phyloP scores from a whole-genome alignment of 768 basidiomycete species.

The Suillus cothurnatus region DNA sequence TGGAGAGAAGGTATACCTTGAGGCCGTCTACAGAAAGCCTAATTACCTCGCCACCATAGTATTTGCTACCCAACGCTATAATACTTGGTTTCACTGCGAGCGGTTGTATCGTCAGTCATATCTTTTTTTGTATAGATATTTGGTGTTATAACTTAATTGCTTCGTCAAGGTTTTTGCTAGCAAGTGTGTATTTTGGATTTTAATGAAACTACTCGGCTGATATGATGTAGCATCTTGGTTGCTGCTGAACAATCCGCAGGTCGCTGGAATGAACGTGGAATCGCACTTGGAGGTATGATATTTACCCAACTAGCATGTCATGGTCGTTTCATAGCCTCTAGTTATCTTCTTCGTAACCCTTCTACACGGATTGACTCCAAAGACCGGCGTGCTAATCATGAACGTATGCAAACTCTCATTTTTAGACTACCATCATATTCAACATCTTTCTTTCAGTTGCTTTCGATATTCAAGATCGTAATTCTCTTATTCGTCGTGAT shows the following conservation, averaged over 20 bases:
- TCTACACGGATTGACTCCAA: slow-evolving; percentile 55
- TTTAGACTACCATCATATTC: neutral
- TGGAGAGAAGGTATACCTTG: slow-evolving; percentile 65
- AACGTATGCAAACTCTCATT: slow-evolving; percentile 40
- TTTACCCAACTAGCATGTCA: neutral
- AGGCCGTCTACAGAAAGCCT: slow-evolving; percentile 53
- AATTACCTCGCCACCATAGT: slow-evolving; percentile 49
- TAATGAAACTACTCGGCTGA: neutral
- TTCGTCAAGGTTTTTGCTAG: slow-evolving; percentile 34
- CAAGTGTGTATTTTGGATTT: slow-evolving; percentile 26
- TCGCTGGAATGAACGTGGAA: slow-evolving; percentile 57
- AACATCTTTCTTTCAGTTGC: slow-evolving; percentile 31
- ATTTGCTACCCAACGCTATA: slow-evolving; percentile 51
- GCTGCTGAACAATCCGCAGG: slow-evolving; percentile 41
- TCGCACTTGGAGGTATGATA: slow-evolving; percentile 53
- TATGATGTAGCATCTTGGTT: slow-evolving; percentile 46
- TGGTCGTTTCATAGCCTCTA: slow-evolving; percentile 19
- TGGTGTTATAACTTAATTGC: neutral
- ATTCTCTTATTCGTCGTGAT: slow-evolving; percentile 58
- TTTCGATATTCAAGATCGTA: slow-evolving; percentile 55
- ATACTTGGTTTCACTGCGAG: slow-evolving; percentile 44
- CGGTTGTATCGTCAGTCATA: slow-evolving; percentile 48
- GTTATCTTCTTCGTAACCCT: slow-evolving; percentile 53
- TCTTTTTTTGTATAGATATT: neutral
- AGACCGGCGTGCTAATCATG: slow-evolving; percentile 52